Evolutionary conservation across 805 yeast species (phyloP).

Genomic region (Saturnispora serradocipensis): DNA sequence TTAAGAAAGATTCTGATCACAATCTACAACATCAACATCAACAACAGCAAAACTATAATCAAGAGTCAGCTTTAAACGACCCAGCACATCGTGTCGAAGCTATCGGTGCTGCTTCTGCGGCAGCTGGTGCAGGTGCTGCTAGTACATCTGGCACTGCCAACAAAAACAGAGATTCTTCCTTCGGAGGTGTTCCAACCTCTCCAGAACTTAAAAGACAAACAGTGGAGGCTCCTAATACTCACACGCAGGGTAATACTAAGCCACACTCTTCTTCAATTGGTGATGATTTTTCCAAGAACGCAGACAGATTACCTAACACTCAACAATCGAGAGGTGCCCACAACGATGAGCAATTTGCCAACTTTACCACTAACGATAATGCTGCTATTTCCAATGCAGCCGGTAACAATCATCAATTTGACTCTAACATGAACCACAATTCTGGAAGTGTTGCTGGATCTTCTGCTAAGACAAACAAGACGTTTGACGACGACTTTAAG

Average conservation of each 20-base stretch:
- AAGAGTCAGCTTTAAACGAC: neutral
- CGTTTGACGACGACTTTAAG: neutral
- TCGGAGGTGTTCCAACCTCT: constrained; percentile 7
- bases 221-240: neutral
- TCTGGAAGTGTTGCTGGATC: neutral
- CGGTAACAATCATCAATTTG: neutral
- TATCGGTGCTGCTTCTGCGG: constrained; percentile 2
- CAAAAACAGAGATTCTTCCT: neutral
- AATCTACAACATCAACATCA: constrained; percentile 2
- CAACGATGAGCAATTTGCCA: neutral
- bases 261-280: neutral
- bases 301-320: neutral
- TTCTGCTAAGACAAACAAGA: neutral
- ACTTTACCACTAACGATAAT: neutral
- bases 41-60: constrained; percentile 1
- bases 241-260: neutral
- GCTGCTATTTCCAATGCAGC: neutral
- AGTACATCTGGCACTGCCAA: neutral
- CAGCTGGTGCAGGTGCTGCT: constrained; percentile 4
- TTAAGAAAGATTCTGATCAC: constrained; percentile 1
- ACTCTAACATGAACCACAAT: neutral
- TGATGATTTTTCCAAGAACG: neutral
- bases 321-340: neutral
- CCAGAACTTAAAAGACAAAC: neutral
- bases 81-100: neutral